A percentile compares a stretch with the other conserved stretches of the same genome.
Conservation (phyloP, 305 asterid species). For the Fraxinus ornus region DNA sequence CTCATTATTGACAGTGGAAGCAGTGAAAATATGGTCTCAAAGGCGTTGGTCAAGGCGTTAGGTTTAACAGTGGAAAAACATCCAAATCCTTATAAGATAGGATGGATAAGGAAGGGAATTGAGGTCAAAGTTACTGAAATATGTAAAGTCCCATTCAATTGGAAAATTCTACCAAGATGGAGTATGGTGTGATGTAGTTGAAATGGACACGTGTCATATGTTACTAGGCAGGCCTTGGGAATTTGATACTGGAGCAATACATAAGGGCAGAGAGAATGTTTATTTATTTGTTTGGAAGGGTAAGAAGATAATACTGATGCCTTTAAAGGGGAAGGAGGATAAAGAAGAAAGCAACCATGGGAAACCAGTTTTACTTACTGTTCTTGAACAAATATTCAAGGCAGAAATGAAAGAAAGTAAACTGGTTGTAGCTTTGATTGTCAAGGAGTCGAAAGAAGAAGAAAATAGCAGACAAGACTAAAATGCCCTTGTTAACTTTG, state of each 20-base stretch:
- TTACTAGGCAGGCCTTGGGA: not conserved
- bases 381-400: not conserved
- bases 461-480: not conserved
- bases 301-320: not conserved
- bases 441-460: not conserved
- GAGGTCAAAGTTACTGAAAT: not conserved
- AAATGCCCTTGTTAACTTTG: too few relatives aligned
- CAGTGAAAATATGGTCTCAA: too few relatives aligned
- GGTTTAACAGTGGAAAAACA: too few relatives aligned
- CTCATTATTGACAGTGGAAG: not conserved
- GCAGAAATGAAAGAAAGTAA: not conserved
- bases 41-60: too few relatives aligned
- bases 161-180: not conserved
- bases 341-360: not conserved
- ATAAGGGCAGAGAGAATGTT: not conserved
- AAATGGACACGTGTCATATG: not conserved
- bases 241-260: not conserved
- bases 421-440: not conserved
- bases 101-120: not conserved
- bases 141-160: not conserved
- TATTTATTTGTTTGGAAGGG: not conserved
- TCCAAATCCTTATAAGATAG: not conserved
- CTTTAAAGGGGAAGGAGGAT: not conserved
- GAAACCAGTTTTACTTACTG: not conserved
- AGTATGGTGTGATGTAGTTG: not conserved